phyloP scores from a whole-genome alignment of 495 filamentous ascomycete genomes.

The Aspergillus homomorphus region DNA sequence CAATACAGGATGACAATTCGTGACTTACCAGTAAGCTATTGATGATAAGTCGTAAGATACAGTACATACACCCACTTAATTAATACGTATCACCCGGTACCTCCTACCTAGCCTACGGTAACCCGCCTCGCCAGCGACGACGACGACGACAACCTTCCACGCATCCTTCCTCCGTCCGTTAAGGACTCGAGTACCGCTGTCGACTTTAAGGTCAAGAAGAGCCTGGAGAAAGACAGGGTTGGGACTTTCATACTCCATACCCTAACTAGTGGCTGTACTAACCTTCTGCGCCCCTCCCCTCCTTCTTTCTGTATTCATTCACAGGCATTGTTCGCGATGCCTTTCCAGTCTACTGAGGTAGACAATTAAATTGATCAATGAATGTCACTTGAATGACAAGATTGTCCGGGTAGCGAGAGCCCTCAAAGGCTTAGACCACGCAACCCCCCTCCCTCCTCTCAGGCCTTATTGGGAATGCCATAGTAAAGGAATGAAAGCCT shows the following conservation, averaged over 20 bases:
- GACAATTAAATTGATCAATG: slow-evolving; percentile 4
- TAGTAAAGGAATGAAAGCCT: slow-evolving; percentile 3
- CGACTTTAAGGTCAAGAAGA: slow-evolving; percentile 4
- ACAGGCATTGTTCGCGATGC: neutral
- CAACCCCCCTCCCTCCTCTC: neutral
- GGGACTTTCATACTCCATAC: slow-evolving; percentile 6
- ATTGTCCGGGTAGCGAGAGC: neutral
- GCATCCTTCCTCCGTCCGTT: neutral
- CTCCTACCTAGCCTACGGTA: neutral
- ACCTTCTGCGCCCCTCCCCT: slow-evolving; percentile 12
- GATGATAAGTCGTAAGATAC: neutral
- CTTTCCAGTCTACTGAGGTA: neutral
- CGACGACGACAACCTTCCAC: neutral
- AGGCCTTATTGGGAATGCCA: slow-evolving; percentile 5
- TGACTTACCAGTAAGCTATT: neutral
- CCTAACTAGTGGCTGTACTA: slow-evolving; percentile 23
- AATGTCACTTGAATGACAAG: neutral
- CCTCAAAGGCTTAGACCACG: neutral
- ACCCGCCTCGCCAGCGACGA: too few species aligned
- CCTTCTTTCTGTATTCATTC: slow-evolving; percentile 13
- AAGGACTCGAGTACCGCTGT: slow-evolving; percentile 1
- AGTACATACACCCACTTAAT: neutral
- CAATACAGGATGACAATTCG: neutral
- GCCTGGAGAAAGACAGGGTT: too few species aligned
- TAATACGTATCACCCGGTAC: too few species aligned